Base-by-base conservation (phyloP, 2,329 filamentous ascomycete genomes). In the Alternaria sp. region DNA sequence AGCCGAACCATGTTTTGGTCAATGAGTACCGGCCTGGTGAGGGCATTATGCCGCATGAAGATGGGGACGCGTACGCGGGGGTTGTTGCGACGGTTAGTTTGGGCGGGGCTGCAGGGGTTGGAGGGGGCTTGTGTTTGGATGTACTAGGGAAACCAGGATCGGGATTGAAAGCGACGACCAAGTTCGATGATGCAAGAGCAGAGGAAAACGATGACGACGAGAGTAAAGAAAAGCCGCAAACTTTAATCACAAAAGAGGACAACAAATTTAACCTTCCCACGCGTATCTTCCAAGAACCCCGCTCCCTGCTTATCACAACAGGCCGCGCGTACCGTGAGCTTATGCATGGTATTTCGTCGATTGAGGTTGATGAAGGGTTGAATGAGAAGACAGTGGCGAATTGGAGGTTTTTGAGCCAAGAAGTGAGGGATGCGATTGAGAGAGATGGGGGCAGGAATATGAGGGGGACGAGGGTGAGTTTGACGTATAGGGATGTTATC, bases 11-110 rank as follows among this genome's bases (percentile, higher is more conserved):
- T 78, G 92, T 96, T 44, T 83, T 98, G 36, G 88, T 98, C 68
- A 99, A 99, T 72, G 93, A 97, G 76, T 99, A 98, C 76, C 83
- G 84, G 1, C 87, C 91, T 0, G 92, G 91, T 2, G 86, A 97
- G 62, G 94, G 94, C n/a, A 98, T 98, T 66, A 96, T 97, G 91
- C 89, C 93, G 45, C 94, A 98, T 76, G 95, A 97, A 82, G 94
- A 99, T 76, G 95, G 94, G 2, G 80, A 85, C 8, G 92, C 94
- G 9, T 99, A 99, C 74, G 85, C 90, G 72, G 90, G 90, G 1
- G 87, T 96, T 13, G 94, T 97, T 11, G 95, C 92, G 64, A 98
- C 95, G 2, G 89, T 98, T 62, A 96, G 92, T 78, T 80, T 99
- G 7, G 92, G 92, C 87, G 9, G 86, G 86, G 46, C 81, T 96